These are phyloP conservation scores for Ramaria sp. DNA, from an alignment of 768 basidiomycete genomes.

Conservation along the genomic window DNA sequence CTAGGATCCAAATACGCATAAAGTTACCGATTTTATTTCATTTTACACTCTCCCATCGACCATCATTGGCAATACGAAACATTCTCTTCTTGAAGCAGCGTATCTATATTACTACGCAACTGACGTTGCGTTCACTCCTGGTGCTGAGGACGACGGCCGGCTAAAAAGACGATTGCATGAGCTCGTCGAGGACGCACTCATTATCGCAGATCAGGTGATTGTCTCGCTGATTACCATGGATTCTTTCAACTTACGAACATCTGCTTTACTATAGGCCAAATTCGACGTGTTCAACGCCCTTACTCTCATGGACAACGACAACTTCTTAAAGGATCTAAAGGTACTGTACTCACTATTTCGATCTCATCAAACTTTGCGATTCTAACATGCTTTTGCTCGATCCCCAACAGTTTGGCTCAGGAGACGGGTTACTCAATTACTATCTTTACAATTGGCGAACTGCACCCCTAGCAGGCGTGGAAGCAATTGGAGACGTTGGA, in stretches of 20 bases:
- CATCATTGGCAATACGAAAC: slow-evolving; percentile 66
- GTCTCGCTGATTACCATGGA: neutral
- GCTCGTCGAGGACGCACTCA: slow-evolving; percentile 70
- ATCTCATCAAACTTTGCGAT: neutral
- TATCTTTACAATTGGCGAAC: slow-evolving; percentile 97
- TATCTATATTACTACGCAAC: slow-evolving; percentile 96
- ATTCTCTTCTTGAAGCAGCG: slow-evolving; percentile 76
- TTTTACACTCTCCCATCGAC: slow-evolving; percentile 96
- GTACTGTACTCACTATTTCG: slow-evolving; percentile 24
- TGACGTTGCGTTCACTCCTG: slow-evolving; percentile 53
- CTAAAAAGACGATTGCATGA: slow-evolving; percentile 60
- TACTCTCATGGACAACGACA: slow-evolving; percentile 88
- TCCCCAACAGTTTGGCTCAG: slow-evolving; percentile 67
- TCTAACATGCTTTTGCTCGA: neutral
- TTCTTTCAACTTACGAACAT: neutral
- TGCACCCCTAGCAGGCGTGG: slow-evolving; percentile 61
- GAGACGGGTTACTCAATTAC: slow-evolving; percentile 85
- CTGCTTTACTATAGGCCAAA: slow-evolving; percentile 35
- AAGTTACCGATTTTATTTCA: slow-evolving; percentile 92
- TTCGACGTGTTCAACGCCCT: slow-evolving; percentile 97
- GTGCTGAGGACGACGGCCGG: slow-evolving; percentile 45
- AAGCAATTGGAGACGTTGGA: slow-evolving; percentile 32
- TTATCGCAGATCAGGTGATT: slow-evolving; percentile 57
- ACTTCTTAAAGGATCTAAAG: slow-evolving; percentile 76
- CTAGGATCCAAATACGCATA: slow-evolving; percentile 71